Evolutionary conservation across 768 basidiomycete genomes (phyloP).

Genomic region (Tylopilus balloui): DNA sequence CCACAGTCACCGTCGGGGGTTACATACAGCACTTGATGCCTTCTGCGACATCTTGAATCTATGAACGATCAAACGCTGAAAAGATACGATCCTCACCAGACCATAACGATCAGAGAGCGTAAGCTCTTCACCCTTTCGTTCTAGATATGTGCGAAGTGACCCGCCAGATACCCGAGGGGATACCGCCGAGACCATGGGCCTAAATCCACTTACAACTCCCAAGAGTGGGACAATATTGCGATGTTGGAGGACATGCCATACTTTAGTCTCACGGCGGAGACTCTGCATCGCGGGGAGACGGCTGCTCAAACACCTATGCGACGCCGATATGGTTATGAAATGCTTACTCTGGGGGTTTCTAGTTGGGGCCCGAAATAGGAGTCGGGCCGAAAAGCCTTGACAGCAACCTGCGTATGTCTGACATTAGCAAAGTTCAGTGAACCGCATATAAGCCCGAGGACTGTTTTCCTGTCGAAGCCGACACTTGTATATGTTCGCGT

Average conservation of each 20-base stretch:
- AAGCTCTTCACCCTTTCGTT: neutral
- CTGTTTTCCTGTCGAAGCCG: neutral
- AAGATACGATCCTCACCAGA: neutral
- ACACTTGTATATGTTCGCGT: neutral
- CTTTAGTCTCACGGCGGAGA: conserved; percentile 2
- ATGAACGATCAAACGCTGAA: neutral
- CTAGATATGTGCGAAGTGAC: neutral
- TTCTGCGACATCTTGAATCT: conserved; percentile 1
- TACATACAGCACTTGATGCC: conserved; percentile 2
- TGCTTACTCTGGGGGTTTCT: neutral
- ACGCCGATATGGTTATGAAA: neutral
- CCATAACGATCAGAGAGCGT: neutral
- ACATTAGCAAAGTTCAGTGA: neutral
- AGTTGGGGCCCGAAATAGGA: no score
- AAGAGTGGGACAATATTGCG: conserved; percentile 3
- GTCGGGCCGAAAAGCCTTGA: neutral
- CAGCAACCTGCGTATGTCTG: neutral
- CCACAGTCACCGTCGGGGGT: neutral
- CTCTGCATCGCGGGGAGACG: neutral
- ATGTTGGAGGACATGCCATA: conserved; percentile 2
- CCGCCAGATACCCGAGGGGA: neutral
- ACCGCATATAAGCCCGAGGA: neutral
- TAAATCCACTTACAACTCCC: neutral
- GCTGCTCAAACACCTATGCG: neutral
- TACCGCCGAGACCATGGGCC: neutral